Conservation (phyloP, 768 basidiomycete species). For the Infundibulicybe gibba region DNA sequence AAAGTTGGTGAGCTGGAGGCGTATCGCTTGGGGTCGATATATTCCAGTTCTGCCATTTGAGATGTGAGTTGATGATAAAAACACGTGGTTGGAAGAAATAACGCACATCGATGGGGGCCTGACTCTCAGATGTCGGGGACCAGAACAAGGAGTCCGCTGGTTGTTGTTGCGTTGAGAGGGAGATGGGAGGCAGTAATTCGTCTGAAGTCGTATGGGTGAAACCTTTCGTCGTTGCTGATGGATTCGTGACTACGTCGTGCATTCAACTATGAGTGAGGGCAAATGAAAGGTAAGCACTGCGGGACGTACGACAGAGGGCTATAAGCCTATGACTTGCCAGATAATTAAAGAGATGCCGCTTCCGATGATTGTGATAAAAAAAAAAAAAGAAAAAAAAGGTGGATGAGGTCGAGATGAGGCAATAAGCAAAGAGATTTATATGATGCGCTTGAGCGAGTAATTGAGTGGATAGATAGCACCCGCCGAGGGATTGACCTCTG, state of each 20-base stretch:
- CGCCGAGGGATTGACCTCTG: slow-evolving; percentile 26
- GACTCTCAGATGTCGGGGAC: slow-evolving; percentile 39
- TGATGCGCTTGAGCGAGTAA: slow-evolving; percentile 6
- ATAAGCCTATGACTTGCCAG: slow-evolving; percentile 27
- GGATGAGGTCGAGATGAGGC: slow-evolving; percentile 12
- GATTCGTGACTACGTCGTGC: slow-evolving; percentile 64
- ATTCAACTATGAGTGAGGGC: slow-evolving; percentile 50
- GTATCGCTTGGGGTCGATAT: slow-evolving; percentile 34
- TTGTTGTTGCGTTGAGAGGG: slow-evolving; percentile 25
- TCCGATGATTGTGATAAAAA: slow-evolving; percentile 22
- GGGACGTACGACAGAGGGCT: no score
- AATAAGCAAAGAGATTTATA: slow-evolving; percentile 21
- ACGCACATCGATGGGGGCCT: slow-evolving; percentile 43
- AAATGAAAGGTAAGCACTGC: slow-evolving; percentile 13
- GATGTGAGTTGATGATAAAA: slow-evolving; percentile 22
- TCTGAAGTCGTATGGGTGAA: slow-evolving; percentile 28
- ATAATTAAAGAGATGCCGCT: slow-evolving; percentile 35
- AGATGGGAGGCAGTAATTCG: slow-evolving; percentile 31
- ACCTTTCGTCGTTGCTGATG: slow-evolving; percentile 39
- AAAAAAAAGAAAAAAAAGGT: slow-evolving; percentile 1
- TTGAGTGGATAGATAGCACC: slow-evolving; percentile 20
- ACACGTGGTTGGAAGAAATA: slow-evolving; percentile 26
- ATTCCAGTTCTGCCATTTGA: slow-evolving; percentile 41
- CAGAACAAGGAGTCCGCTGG: slow-evolving; percentile 41
- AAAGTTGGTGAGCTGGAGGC: slow-evolving; percentile 27